These are phyloP conservation scores for Agapanthus africanus DNA, from an alignment of 106 monocot genomes.

Conservation along the genomic window DNA sequence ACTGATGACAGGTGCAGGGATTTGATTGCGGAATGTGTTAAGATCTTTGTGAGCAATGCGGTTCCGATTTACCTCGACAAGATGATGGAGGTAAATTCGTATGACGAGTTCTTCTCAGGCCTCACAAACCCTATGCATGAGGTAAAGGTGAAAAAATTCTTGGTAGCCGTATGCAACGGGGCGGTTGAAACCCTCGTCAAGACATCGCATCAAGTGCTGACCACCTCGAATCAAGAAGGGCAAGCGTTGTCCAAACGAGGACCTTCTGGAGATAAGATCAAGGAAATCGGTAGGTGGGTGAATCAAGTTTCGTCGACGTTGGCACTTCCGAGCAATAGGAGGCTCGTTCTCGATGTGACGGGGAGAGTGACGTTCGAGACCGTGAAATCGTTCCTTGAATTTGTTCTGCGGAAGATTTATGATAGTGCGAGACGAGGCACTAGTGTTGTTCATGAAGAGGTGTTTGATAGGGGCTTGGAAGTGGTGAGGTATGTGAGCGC, in stretches of 20 bases:
- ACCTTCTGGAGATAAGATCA: conserved; percentile 4
- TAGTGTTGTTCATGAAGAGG: conserved; percentile 30
- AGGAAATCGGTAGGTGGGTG: conserved; percentile 28
- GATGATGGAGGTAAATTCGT: conserved; percentile 60
- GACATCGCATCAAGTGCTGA: conserved; percentile 58
- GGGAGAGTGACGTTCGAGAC: conserved; percentile 73
- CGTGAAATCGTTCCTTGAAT: conserved; percentile 66
- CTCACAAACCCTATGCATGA: conserved; percentile 73
- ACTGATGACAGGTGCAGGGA: conserved; percentile 29
- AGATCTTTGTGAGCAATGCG: conserved; percentile 55
- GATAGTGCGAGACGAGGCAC: conserved; percentile 33
- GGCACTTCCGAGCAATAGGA: conserved; percentile 49
- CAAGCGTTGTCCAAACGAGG: background rate
- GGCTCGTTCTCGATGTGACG: conserved; percentile 63
- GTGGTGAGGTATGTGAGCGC: conserved; percentile 39
- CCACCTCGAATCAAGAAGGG: conserved; percentile 1
- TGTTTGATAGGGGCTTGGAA: conserved; percentile 43
- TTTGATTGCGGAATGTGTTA: conserved; percentile 44
- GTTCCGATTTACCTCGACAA: conserved; percentile 77
- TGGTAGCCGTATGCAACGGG: conserved; percentile 61
- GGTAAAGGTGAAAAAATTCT: conserved; percentile 57
- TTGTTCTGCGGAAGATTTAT: conserved; percentile 33
- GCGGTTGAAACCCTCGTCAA: conserved; percentile 77
- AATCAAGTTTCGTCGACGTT: conserved; percentile 43
- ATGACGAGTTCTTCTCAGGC: conserved; percentile 58